Base-by-base conservation (phyloP, 2,329 filamentous ascomycete species). In the Cercospora canescens region DNA sequence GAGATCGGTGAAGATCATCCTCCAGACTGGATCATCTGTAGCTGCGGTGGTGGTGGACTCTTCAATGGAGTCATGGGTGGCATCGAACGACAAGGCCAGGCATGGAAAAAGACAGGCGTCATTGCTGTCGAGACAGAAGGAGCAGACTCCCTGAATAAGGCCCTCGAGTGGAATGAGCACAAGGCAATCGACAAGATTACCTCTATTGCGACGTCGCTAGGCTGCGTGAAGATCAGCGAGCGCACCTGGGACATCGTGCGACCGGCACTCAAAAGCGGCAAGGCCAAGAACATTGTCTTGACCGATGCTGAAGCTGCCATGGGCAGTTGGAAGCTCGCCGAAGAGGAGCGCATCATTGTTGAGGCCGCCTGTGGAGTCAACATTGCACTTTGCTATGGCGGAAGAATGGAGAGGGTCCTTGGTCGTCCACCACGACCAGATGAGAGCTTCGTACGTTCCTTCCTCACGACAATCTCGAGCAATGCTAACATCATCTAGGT, bases 311-410 rank as follows among this genome's bases (percentile, higher is more conserved):
- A 95, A 74, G 94, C 94, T 0, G 92, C 91, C 30, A 87, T 89
- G 79, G 93, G 89, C 2, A 91, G 90, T 60, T 88, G 91, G 74
- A 84, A 87, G 28, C 89, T 97, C 68, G 90, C 92, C 7, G 92
- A 97, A 70, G 93, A 96, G 66, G 91, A 94, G 71, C 82, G 91
- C 32, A 80, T 94, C 63, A 82, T 97, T 64, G 92, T 97, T 4
- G 94, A 98, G 81, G 83, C 90, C 48, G 89, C 93, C 0, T 97
- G 94, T 76, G 94, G 94, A 1, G 93, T 94, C 84, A 91, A 90
- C 61, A 80, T 97, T 9, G 92, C 90, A 1, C 77, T 87, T 3
- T 88, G 84, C 66, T 93, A 92, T 73, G 87, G 86, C 37, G 87
- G 86, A 0, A 78, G 86, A 41, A 76, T 96, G 73, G 85, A 88